Evolutionary conservation across 495 filamentous ascomycete species (phyloP).

Genomic region (Lasiosphaeris hirsuta): DNA sequence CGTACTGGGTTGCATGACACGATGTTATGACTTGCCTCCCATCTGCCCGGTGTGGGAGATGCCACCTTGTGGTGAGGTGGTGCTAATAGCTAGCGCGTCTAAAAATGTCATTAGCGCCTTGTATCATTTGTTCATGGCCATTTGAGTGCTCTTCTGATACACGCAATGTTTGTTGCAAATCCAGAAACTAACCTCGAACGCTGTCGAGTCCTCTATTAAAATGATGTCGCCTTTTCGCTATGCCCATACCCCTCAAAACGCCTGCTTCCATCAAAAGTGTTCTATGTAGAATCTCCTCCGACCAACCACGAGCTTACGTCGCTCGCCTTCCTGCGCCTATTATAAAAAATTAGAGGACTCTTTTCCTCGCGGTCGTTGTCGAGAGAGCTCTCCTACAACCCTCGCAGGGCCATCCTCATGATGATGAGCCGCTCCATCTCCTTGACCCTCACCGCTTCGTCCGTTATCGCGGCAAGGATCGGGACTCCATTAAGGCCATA

Average conservation of each 20-base stretch:
- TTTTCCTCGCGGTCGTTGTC: too few relatives aligned
- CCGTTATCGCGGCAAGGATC: constrained; percentile 35
- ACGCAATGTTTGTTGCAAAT: too few relatives aligned
- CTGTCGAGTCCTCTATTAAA: too few relatives aligned
- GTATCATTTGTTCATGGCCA: background rate
- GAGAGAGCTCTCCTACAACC: constrained; percentile 36
- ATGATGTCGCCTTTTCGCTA: too few relatives aligned
- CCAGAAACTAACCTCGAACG: too few relatives aligned
- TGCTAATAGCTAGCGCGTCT: background rate
- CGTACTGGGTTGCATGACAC: background rate
- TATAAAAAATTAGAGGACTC: too few relatives aligned
- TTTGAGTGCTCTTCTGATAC: too few relatives aligned
- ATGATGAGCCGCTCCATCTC: constrained; percentile 61
- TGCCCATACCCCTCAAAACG: too few relatives aligned
- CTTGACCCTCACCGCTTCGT: constrained; percentile 36
- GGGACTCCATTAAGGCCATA: constrained; percentile 69
- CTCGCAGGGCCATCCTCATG: constrained; percentile 71
- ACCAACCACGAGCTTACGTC: too few relatives aligned
- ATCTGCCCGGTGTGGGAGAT: too few relatives aligned
- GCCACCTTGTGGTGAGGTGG: background rate
- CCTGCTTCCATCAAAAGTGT: too few relatives aligned
- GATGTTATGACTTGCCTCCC: background rate
- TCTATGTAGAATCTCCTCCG: too few relatives aligned
- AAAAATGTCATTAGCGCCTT: background rate
- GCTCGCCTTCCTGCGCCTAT: background rate